Evolutionary conservation across 768 basidiomycete genomes (phyloP).

Genomic region (Suillus tomentosus): DNA sequence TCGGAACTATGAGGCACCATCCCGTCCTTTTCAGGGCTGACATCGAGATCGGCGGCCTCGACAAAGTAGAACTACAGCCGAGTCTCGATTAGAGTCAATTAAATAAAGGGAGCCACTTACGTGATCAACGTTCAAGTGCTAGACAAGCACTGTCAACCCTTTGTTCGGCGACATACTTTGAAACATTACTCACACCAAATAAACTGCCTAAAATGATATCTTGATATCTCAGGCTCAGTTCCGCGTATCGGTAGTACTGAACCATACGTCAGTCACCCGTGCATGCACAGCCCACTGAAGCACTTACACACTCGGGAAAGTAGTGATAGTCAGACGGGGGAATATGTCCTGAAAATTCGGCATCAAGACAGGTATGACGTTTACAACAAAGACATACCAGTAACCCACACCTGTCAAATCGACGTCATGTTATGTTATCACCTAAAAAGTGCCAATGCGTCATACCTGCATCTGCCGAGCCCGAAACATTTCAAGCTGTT

Average conservation of each 20-base stretch:
- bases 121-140: conserved; percentile 88
- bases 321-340: conserved; percentile 81
- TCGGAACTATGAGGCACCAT: not conserved
- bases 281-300: not conserved
- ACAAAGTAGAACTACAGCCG: conserved; percentile 54
- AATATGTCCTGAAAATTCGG: conserved; percentile 66
- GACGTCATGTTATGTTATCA: not conserved
- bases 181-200: conserved; percentile 61
- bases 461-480: conserved; percentile 73
- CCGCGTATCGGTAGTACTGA: conserved; percentile 66
- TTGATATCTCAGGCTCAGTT: conserved; percentile 80
- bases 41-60: conserved; percentile 52
- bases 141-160: conserved; percentile 18
- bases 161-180: conserved; percentile 29
- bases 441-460: conserved; percentile 9
- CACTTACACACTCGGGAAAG: conserved; percentile 82
- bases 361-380: conserved; percentile 29
- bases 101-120: conserved; percentile 40
- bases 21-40: conserved; percentile 26
- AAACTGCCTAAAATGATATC: conserved; percentile 88
- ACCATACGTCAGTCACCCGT: not conserved
- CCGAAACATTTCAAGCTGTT: conserved; percentile 72
- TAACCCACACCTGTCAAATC: conserved; percentile 46
- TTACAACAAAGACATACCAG: conserved; percentile 35
- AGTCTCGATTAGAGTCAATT: not conserved